phyloP scores from a whole-genome alignment of 78 protist genomes.

The Dictyostelium purpureum region DNA sequence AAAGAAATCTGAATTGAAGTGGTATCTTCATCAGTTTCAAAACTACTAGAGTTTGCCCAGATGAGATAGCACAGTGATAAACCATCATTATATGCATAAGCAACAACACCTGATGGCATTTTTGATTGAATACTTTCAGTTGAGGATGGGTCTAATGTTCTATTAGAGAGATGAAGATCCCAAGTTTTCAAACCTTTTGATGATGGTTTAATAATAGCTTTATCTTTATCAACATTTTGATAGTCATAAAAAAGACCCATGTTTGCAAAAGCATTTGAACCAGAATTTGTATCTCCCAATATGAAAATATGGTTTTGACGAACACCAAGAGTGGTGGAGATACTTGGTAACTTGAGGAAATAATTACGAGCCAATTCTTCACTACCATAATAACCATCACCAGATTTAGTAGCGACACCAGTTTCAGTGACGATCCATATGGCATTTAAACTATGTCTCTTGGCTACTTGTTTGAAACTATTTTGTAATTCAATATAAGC shows the following conservation, averaged over 20 bases:
- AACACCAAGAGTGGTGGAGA: background rate
- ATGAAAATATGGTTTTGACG: conserved; percentile 39
- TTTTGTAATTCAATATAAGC: background rate
- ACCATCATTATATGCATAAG: background rate
- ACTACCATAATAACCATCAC: conserved; percentile 19
- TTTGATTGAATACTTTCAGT: background rate
- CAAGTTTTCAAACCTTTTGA: background rate
- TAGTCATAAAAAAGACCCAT: conserved; percentile 13
- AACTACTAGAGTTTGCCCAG: conserved; percentile 13
- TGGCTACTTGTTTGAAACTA: background rate
- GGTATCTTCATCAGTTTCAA: background rate
- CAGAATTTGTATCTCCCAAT: background rate
- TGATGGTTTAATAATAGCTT: conserved; percentile 8
- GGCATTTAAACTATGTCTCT: background rate
- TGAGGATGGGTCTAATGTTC: background rate
- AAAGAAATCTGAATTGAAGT: background rate
- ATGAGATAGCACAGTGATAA: background rate
- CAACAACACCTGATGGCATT: background rate
- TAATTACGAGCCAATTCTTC: background rate
- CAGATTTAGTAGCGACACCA: conserved; percentile 17
- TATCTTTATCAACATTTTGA: background rate
- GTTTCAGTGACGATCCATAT: conserved; percentile 2
- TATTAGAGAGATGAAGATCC: conserved; percentile 6
- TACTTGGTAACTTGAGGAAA: conserved; percentile 32
- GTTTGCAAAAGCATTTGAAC: background rate